Evolutionary conservation across 2,329 filamentous ascomycete species (phyloP).

Genomic region (Neophaeococcomyces aloes): DNA sequence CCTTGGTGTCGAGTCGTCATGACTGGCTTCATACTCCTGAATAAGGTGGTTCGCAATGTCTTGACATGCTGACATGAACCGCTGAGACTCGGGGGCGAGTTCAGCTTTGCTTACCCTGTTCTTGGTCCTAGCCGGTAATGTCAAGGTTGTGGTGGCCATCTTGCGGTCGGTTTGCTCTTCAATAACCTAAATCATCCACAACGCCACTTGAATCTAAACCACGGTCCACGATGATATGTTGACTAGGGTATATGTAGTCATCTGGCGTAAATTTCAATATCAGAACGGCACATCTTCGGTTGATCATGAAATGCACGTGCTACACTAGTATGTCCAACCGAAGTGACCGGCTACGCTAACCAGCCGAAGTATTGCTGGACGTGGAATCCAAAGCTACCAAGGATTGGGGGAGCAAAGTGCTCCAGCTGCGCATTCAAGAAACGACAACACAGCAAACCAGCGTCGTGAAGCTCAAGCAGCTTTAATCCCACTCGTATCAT

Average conservation of each 20-base stretch:
- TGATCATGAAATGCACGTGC: no score
- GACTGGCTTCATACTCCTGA: slow-evolving; percentile 78
- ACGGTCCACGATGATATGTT: not conserved
- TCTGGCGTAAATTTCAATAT: no score
- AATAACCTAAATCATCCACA: not conserved
- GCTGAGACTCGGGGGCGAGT: slow-evolving; percentile 83
- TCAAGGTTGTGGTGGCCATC: slow-evolving; percentile 55
- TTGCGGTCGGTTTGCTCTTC: not conserved
- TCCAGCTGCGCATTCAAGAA: not conserved
- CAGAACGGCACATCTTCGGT: no score
- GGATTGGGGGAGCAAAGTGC: not conserved
- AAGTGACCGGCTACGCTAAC: no score
- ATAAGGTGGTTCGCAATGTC: slow-evolving; percentile 91
- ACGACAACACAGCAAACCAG: no score
- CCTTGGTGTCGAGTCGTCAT: slow-evolving; percentile 59
- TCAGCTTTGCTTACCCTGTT: slow-evolving; percentile 56
- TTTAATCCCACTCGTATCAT: not conserved
- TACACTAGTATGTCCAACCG: no score
- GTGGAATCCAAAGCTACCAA: not conserved
- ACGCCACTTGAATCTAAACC: not conserved
- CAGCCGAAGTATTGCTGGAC: no score
- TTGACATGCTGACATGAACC: slow-evolving; percentile 85
- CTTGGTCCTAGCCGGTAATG: slow-evolving; percentile 39
- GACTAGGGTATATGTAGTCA: no score
- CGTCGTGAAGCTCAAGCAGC: no score